Evolutionary conservation across 768 basidiomycete genomes (phyloP), one percentile per base, ranked within the genome.

Genomic region (Macrocybe gigantea): DNA sequence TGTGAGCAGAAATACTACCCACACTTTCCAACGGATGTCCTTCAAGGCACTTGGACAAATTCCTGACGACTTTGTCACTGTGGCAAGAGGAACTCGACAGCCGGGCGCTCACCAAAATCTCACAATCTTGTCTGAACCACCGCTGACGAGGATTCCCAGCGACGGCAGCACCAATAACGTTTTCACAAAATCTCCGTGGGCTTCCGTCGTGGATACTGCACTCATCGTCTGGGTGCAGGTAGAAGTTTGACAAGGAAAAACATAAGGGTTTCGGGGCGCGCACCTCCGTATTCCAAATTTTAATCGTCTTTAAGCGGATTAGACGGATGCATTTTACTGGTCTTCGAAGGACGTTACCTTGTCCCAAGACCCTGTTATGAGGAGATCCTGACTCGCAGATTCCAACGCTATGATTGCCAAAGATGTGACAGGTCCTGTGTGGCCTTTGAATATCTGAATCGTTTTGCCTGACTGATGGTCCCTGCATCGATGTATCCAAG

Each of bases 281-380:
- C 55, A 94, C 95, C 53, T 78, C 63, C 7, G 77, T 79, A 59
- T 94, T 74, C 94, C 94, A 98, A 5, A 94, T 48, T 62, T 82
- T 86, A 64, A 99, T 89, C 0, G 83, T 83, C 91, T 97, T 4
- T 48, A 41, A 48, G 6, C 48, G 51, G 55, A 49, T 55, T 53
- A 41, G 29, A 47, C 15, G 33, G 33, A 22, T 12, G 38, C 13
- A 10, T 44, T 11, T 8, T 35, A 14, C 9, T 32, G 39, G 10
- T 29, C 49, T 51, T 41, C 6, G 43, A 15, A 44, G 14, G 11
- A 48, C 46, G 38, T 49, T 36, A 80, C 89, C 66, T 80, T 84
- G 63, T 99, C 96, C 96, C 96, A 99, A 40, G 93, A 93, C 14
- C 89, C 93, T 38, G 89, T 92, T 53, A 98, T 77, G 34, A 99